Base-by-base conservation (phyloP, 257 asterid species). In the Apocynum venetum region DNA sequence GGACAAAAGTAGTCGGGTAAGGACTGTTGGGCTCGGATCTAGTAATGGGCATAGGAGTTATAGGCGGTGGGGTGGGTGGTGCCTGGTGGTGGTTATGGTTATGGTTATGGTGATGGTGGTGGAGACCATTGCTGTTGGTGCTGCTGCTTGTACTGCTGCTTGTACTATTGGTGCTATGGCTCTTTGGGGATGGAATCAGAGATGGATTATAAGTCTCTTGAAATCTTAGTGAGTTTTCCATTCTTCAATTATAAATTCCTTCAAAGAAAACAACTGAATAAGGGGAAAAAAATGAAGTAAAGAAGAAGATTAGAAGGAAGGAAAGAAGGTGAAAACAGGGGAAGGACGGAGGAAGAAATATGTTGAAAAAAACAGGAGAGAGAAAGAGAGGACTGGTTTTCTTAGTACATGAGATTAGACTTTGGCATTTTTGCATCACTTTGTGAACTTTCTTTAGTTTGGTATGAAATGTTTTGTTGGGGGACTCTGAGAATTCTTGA, bases 1-100 rank as follows among this genome's bases (percentile, higher is more conserved):
- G 97, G 84, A 94, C 97, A 86, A 92, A 94, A 82, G 98, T 94
- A n/a, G 98, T 94, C 63, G 98, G 97, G 85, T 90, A 89, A 0
- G 97, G 97, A 85, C 77, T 91, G 74, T 88, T 91, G 0, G 95
- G 93, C 81, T 91, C 98, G 89, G 98, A 93, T 91, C 97, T 91
- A 74, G 96, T 81, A 61, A 89, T 85, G 78, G 98, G 97, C 2
- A 88, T 25, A 44, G 81, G 85, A 2, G 81, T 38, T 15, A 78
- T 31, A 35, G 82, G 86, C 4, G 82, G 84, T 0, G 88, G 79
- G 3, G 82, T 5, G 15, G 81, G 86, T 71, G 89, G 90, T 38
- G 91, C 76, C 6, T 63, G 86, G 85, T 56, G 82, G 77, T 74
- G 76, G 31, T 25, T 25, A 25, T 25, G 31, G 31, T 44, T 44